Evolutionary conservation across 208 protist species (phyloP), one percentile per base, ranked within the genome.

Genomic region (Trypanosoma platydactyli): DNA sequence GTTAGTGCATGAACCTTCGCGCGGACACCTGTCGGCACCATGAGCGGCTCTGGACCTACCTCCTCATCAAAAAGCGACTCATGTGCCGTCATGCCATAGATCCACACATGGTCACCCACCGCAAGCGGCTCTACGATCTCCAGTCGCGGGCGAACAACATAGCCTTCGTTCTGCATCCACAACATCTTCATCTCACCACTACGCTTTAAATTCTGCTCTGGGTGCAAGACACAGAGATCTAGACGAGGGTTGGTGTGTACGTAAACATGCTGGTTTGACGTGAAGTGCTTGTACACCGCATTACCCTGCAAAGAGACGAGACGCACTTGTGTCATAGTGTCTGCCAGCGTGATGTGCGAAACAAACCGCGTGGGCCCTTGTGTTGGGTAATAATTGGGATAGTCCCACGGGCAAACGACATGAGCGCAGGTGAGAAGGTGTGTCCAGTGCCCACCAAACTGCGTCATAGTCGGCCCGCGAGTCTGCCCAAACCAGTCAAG

Each of bases 101-200:
- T 70, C 88, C 90, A 96, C 1, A 96, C 90, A 65, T 94, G 73
- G 54, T 96, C 90, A 41, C 90, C 90, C 0, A 91, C 85, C 49
- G 79, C 35, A 20, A 96, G 63, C 46, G 52, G 57, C 38, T 90
- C 76, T n/a, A 81, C 79, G 6, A 96, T 61, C 73, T 96, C 90
- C 0, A 96, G 71, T 3, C 90, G 80, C 9, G 90, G 90, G 12
- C 88, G 81, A 20, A 86, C 77, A 45, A 94, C 71, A 67, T 91
- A 84, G 29, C 90, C 90, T 56, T 96, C 88, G 73, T 96, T 96
- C 71, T 96, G 90, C 86, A 94, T 89, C 87, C 88, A 94, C 81
- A 96, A 60, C 87, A 96, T 92, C 71, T 94, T 93, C 90, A 96
- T 94, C 64, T 96, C 87, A 12, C 90, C 87, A 56, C 82, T 90